phyloP scores from a whole-genome alignment of 106 monocot genomes.

The Triglochin maritima region DNA sequence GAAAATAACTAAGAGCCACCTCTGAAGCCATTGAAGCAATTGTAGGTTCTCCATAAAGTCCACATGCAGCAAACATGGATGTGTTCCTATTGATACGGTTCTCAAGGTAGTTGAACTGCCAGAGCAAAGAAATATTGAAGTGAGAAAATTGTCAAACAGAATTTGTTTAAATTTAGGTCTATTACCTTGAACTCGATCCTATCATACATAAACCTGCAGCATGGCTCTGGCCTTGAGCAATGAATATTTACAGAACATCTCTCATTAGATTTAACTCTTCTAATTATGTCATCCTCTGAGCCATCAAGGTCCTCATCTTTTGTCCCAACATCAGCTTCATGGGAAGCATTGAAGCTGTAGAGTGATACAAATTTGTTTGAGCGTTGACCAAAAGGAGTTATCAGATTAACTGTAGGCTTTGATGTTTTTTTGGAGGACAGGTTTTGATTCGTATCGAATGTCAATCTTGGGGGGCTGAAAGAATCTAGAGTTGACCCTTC shows the following conservation, averaged over 20 bases:
- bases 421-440: conserved; percentile 28
- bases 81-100: conserved; percentile 51
- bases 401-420: conserved; percentile 10
- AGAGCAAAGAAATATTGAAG: background rate
- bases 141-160: background rate
- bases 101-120: conserved; percentile 71
- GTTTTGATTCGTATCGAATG: conserved; percentile 32
- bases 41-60: conserved; percentile 59
- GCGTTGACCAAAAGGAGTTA: conserved; percentile 89
- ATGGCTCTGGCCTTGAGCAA: conserved; percentile 45
- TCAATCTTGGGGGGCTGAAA: conserved; percentile 15
- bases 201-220: conserved; percentile 82
- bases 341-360: conserved; percentile 31
- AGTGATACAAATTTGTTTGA: conserved; percentile 62
- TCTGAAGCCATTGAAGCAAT: conserved; percentile 86
- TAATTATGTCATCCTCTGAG: conserved; percentile 65
- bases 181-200: conserved; percentile 74
- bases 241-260: conserved; percentile 61
- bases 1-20: conserved; percentile 22
- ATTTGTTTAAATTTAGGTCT: background rate
- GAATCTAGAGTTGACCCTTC: conserved; percentile 27
- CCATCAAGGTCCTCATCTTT: conserved; percentile 23
- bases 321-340: conserved; percentile 11
- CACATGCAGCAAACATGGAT: conserved; percentile 33
- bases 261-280: conserved; percentile 56